Evolutionary conservation across 148 eudicot genomes (phyloP).

Genomic region (Heliosperma pusillum): DNA sequence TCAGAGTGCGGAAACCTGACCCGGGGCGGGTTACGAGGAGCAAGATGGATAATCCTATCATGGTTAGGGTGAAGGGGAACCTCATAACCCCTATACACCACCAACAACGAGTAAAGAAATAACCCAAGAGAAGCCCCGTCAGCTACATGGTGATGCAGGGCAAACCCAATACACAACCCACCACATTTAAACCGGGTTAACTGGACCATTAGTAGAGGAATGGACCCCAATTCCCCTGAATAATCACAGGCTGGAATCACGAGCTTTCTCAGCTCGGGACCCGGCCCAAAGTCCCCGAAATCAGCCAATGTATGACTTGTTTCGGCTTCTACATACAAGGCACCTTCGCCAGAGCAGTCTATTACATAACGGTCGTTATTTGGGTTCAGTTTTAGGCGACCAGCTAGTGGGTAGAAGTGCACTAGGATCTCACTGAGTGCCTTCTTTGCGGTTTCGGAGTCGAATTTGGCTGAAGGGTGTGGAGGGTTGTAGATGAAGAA

Average conservation of each 20-base stretch:
- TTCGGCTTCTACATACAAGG: conserved; percentile 26
- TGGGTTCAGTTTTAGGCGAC: conserved; percentile 15
- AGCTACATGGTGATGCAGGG: conserved; percentile 27
- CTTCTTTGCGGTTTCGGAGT: not conserved
- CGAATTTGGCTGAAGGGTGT: not conserved
- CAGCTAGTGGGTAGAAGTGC: conserved; percentile 12
- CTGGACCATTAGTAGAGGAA: conserved; percentile 29
- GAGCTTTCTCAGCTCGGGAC: conserved; percentile 28
- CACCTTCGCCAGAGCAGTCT: conserved; percentile 28
- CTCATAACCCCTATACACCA: conserved; percentile 28
- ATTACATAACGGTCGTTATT: conserved; percentile 25
- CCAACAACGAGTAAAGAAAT: conserved; percentile 30
- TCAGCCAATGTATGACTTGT: conserved; percentile 29
- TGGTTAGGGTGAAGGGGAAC: conserved; percentile 19
- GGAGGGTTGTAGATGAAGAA: conserved; percentile 3
- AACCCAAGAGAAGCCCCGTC: conserved; percentile 28
- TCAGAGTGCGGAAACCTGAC: conserved; percentile 29
- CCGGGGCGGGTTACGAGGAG: conserved; percentile 29
- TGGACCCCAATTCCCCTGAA: conserved; percentile 20
- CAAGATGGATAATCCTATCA: conserved; percentile 21
- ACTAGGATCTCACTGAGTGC: conserved; percentile 7
- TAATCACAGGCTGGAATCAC: conserved; percentile 39
- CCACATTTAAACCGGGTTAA: conserved; percentile 21
- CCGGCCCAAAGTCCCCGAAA: conserved; percentile 44
- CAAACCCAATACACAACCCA: conserved; percentile 30